Evolutionary conservation across 129 eudicot species (phyloP), one percentile per base, ranked within the genome.

Genomic region (Chrysanthemum lavandulifolium): DNA sequence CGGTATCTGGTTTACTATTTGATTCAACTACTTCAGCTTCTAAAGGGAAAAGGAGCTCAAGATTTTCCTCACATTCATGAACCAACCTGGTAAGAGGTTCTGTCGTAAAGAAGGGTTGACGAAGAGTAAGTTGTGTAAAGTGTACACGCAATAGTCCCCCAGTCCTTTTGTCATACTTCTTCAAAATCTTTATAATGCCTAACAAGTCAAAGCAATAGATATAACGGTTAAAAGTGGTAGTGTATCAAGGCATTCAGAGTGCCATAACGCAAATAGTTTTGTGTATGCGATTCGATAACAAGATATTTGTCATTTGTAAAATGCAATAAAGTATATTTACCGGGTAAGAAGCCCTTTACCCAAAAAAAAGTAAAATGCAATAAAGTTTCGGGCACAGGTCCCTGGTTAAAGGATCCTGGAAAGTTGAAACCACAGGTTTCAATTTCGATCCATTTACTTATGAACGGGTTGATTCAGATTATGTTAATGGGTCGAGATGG

Each of bases 151-250:
- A 43, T 40, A 65, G 15, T n/a, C 54, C 69, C 15, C 69, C 69
- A 8, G 69, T 65, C 9, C 69, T 45, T 65, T 65, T 65, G 69
- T 65, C 69, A 36, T 65, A 65, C n/a, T 65, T 65, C 69, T 65
- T 65, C 69, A 65, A 43, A 65, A 65, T 65, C 69, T 65, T 65
- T 65, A 65, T 65, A 43, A 43, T 65, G 69, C 69, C 69, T 43
- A 3, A n/a, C 16, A 15, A 48, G 59, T 60, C n/a, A 43, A 71
- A 43, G 13, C 76, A 71, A 47, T 12, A 50, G 60, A 60, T 15
- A 27, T 11, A 45, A 53, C 16, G 68, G 53, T 72, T 72, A 72
- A 9, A 40, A 13, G 59, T 45, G 36, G 36, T 4, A 31, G 6
- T 31, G 36, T 31, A 71, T 40, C 45, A 21, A 58, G 14, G 45